Conservation (phyloP, 495 filamentous ascomycete genomes). For the Penicillium waksmanii region DNA sequence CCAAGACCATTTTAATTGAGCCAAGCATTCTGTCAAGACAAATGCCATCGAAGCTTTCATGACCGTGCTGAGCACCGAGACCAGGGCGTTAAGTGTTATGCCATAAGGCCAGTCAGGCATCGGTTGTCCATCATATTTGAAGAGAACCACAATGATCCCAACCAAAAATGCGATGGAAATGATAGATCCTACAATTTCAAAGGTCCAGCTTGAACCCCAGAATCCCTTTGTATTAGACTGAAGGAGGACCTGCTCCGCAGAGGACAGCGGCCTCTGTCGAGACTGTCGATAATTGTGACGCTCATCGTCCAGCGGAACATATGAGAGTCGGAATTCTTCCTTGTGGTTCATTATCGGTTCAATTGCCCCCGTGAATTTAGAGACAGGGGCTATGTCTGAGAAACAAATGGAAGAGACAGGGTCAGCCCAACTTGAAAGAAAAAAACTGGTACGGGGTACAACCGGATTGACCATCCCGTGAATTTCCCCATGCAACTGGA, state of each 20-base stretch:
- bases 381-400: background rate
- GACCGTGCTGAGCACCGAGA: slow-evolving; percentile 48
- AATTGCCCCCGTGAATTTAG: background rate
- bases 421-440: background rate
- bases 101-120: slow-evolving; percentile 47
- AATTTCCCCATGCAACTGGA: slow-evolving; percentile 8
- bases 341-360: slow-evolving; percentile 23
- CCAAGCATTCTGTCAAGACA: slow-evolving; percentile 42
- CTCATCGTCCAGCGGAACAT: slow-evolving; percentile 22
- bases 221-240: slow-evolving; percentile 22
- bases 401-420: background rate
- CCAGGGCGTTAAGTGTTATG: slow-evolving; percentile 51
- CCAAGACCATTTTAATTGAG: slow-evolving; percentile 55
- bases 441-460: slow-evolving; percentile 3
- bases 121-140: slow-evolving; percentile 41
- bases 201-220: slow-evolving; percentile 32
- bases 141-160: slow-evolving; percentile 39
- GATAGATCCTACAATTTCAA: slow-evolving; percentile 31
- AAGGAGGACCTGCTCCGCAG: slow-evolving; percentile 25
- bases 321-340: slow-evolving; percentile 26
- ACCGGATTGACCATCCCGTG: background rate
- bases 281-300: background rate
- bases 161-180: slow-evolving; percentile 28
- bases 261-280: slow-evolving; percentile 20
- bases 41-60: slow-evolving; percentile 48